Base-by-base conservation (phyloP, 495 filamentous ascomycete species). In the Daldinia vernicosa region DNA sequence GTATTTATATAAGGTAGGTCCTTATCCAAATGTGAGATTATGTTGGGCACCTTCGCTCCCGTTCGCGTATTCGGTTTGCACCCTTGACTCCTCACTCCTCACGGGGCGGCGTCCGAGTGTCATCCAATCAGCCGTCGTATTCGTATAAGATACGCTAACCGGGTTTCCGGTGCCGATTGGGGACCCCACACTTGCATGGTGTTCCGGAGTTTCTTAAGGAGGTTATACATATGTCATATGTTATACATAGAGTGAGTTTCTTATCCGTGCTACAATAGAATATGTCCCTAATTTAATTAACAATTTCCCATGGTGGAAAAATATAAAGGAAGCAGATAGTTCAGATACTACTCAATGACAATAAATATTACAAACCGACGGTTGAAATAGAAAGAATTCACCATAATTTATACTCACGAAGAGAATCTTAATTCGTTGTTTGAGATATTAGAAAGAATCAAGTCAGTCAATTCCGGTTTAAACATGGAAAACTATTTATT, bases 71-170 rank as follows among this genome's bases (percentile, higher is more conserved):
- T 47, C 43, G 43, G 43, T 12, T 47, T 47, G 43, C 9, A 1
- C 9, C 8, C 9, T 47, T 4, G 24, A 2, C 43, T 47, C 17
- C 17, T 47, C 17, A 2, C 43, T 47, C 17, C 17, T 47, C 17
- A 47, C 43, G 43, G 19, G 19, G 8, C 19, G 43, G 17, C 43
- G 19, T 47, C 6, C 24, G 24, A 47, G 43, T 47, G 43, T 4
- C 17, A 24, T 47, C 17, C 3, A 47, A 12, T 19, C 43, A 47
- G 8, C 50, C 12, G 12, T 53, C 50, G 50, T 53, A 53, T 53
- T 53, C 50, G 50, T 53, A 53, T 53, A 53, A 15, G 15, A 30
- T 53, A 12, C 26, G 26, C 50, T 30, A 53, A 26, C 50, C 24
- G 17, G 15, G 27, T 17, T 52, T 30, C 50, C 50, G 50, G 50